A percentile compares a stretch with the other conserved stretches of the same genome.
These are phyloP conservation scores for Aspergillus biplanus DNA, from an alignment of 495 filamentous ascomycete species.

Conservation along the genomic window DNA sequence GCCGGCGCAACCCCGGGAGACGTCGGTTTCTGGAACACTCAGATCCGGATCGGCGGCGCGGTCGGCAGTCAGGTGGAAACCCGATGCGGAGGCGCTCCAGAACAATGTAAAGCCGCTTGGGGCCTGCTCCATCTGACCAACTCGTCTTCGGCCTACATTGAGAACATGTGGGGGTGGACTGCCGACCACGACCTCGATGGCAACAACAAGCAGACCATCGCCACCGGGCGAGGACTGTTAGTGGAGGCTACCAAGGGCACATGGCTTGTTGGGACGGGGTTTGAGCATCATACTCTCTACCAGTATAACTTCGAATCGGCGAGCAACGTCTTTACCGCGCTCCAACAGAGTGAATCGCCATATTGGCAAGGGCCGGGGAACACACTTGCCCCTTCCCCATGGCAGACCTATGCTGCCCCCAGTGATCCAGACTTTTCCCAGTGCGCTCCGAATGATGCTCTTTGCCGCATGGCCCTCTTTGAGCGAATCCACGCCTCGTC, in stretches of 20 bases:
- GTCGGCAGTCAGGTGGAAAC: slow-evolving; percentile 47
- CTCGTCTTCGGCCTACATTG: slow-evolving; percentile 55
- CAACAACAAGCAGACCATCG: slow-evolving; percentile 42
- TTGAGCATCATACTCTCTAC: slow-evolving; percentile 55
- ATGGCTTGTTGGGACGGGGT: slow-evolving; percentile 47
- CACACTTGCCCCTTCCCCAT: slow-evolving; percentile 47
- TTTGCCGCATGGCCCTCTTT: slow-evolving; percentile 49
- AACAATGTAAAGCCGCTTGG: slow-evolving; percentile 56
- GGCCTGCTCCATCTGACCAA: slow-evolving; percentile 51
- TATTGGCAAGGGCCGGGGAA: slow-evolving; percentile 51
- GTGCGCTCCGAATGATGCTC: slow-evolving; percentile 36
- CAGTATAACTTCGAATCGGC: slow-evolving; percentile 54
- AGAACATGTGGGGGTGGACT: slow-evolving; percentile 64
- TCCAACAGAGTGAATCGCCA: slow-evolving; percentile 51
- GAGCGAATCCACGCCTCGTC: slow-evolving; percentile 43
- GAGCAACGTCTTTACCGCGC: slow-evolving; percentile 49
- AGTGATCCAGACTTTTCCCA: slow-evolving; percentile 47
- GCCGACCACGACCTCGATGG: slow-evolving; percentile 57
- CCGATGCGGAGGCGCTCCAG: slow-evolving; percentile 38
- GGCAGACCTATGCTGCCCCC: slow-evolving; percentile 35
- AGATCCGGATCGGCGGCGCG: slow-evolving; percentile 57
- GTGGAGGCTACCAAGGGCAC: slow-evolving; percentile 50
- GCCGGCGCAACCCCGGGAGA: slow-evolving; percentile 55
- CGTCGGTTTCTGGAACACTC: slow-evolving; percentile 60
- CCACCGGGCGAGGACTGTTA: slow-evolving; percentile 53